These are phyloP conservation scores for Aschersonia sp. DNA, from an alignment of 2,329 filamentous ascomycete genomes.

Conservation along the genomic window DNA sequence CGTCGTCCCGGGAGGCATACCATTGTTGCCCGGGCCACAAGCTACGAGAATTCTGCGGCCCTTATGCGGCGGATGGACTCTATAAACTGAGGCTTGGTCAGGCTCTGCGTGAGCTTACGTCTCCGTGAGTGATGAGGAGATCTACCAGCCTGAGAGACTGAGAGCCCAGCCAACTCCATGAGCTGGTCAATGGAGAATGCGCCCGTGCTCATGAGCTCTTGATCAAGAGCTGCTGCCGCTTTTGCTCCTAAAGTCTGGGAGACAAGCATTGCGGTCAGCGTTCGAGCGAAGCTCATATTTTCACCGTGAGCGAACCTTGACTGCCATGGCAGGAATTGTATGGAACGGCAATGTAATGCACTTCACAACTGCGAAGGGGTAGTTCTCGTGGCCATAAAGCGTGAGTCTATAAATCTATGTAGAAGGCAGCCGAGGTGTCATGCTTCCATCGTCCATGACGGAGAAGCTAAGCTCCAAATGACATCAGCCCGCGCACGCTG, in stretches of 20 bases:
- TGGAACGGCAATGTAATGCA: background rate
- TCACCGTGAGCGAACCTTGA: slow-evolving; percentile 13
- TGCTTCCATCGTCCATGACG: background rate
- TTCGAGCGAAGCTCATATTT: background rate
- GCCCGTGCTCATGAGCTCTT: slow-evolving; percentile 78
- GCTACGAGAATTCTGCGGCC: slow-evolving; percentile 68
- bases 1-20: slow-evolving; percentile 18
- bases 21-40: slow-evolving; percentile 74
- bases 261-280: background rate
- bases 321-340: slow-evolving; percentile 11
- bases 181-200: slow-evolving; percentile 92
- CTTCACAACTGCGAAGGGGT: too few relatives aligned
- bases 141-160: slow-evolving; percentile 75
- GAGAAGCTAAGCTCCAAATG: too few relatives aligned
- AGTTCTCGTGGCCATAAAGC: too few relatives aligned
- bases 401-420: too few relatives aligned
- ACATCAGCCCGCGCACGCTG: background rate
- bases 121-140: background rate
- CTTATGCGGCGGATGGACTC: slow-evolving; percentile 59
- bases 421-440: too few relatives aligned
- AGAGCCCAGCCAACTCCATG: slow-evolving; percentile 90
- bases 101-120: background rate
- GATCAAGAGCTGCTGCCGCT: slow-evolving; percentile 76
- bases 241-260: slow-evolving; percentile 70
- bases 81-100: slow-evolving; percentile 46